Percentiles rank a stretch among this genome's conserved stretches.
These are phyloP conservation scores for Globisporangium megalacanthum DNA, from an alignment of 352 stramenopile species.

Conservation along the genomic window DNA sequence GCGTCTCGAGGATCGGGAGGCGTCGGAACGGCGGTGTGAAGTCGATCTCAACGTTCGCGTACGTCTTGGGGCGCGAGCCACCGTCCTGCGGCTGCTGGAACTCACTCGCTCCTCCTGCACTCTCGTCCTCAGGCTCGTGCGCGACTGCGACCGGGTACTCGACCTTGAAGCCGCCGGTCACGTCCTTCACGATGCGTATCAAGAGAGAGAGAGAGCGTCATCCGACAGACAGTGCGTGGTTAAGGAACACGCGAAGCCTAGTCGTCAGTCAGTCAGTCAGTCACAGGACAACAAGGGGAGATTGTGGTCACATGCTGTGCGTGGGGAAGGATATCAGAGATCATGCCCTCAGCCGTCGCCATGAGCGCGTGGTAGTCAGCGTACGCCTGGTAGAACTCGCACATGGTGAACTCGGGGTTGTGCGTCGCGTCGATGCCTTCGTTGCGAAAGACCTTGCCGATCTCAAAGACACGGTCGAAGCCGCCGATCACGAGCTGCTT, in stretches of 20 bases:
- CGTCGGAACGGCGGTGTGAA: constrained; percentile 98
- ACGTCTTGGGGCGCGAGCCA: constrained; percentile 6
- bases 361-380: constrained; percentile 99
- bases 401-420: constrained; percentile 99
- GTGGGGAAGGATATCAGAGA: constrained; percentile 66
- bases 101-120: constrained; percentile 7
- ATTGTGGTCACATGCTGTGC: not conserved
- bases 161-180: constrained; percentile 93
- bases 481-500: constrained; percentile 95
- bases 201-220: not conserved
- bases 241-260: too few species aligned
- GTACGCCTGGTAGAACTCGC: constrained; percentile 99
- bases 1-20: constrained; percentile 94
- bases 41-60: constrained; percentile 89
- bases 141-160: constrained; percentile 88
- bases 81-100: constrained; percentile 3
- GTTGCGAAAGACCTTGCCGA: constrained; percentile 98
- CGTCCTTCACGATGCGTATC: constrained; percentile 93
- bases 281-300: too few species aligned
- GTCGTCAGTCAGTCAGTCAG: too few species aligned
- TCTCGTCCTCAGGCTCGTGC: constrained; percentile 6
- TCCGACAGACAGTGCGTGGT: too few species aligned
- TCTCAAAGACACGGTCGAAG: constrained; percentile 98
- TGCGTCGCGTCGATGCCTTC: constrained; percentile 97
- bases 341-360: constrained; percentile 96